A percentile compares a stretch with the other conserved stretches of the same genome.
phyloP scores from a whole-genome alignment of 345 rosid species.

The Citrus unshiu region DNA sequence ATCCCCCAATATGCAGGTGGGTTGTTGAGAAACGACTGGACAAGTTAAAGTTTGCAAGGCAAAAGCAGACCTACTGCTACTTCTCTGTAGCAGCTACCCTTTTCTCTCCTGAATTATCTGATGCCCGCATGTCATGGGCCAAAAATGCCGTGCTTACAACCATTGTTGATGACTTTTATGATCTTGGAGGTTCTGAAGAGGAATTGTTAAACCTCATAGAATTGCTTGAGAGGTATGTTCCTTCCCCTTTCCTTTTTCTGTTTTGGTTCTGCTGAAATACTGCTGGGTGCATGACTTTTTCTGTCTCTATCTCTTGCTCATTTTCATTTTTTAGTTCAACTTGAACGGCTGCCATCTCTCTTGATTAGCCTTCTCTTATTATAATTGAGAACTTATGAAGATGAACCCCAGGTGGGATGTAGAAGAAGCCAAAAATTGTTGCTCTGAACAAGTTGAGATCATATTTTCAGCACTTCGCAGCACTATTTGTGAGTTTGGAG shows the following conservation, averaged over 20 bases:
- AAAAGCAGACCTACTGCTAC: conserved; percentile 74
- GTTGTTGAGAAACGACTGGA: conserved; percentile 55
- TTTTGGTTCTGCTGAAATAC: not conserved
- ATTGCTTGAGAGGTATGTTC: conserved; percentile 57
- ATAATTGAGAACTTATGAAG: conserved; percentile 5
- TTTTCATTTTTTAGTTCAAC: not conserved
- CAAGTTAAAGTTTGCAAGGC: conserved; percentile 74
- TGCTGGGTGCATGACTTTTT: not conserved
- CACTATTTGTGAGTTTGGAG: conserved; percentile 70
- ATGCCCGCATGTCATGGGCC: conserved; percentile 93
- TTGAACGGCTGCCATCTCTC: not conserved
- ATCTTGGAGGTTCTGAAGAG: conserved; percentile 78
- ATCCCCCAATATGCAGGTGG: conserved; percentile 49
- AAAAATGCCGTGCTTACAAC: conserved; percentile 86
- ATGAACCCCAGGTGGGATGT: conserved; percentile 62
- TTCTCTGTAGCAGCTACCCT: conserved; percentile 78
- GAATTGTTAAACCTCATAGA: conserved; percentile 64
- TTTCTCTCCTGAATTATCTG: conserved; percentile 57
- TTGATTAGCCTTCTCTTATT: conserved; percentile 6
- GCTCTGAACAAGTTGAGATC: conserved; percentile 81
- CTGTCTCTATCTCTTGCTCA: not conserved
- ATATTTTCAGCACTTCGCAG: conserved; percentile 61
- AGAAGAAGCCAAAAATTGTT: conserved; percentile 34
- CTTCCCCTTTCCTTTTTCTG: conserved; percentile 1
- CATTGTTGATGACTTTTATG: conserved; percentile 84